Base-by-base conservation (phyloP, 306 rosid genomes). In the Clitoria ternatea region DNA sequence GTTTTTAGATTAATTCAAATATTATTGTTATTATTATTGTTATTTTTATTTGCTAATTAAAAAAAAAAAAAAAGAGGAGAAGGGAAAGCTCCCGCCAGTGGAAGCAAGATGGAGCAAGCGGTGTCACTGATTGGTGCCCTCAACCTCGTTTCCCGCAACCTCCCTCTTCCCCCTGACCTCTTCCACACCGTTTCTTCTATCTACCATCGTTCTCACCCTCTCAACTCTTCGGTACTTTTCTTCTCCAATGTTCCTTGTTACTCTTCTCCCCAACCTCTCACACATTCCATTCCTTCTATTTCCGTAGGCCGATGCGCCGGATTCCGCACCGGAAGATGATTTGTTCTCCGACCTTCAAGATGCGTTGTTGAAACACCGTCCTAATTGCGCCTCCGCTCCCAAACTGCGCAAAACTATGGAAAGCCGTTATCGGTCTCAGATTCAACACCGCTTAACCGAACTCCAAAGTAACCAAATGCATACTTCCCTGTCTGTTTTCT, bases 361-460 rank as follows among this genome's bases (percentile, higher is more conserved):
- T 80, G 96, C 97, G 14, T 67, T 92, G 22, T 50, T 40, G 30
- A 72, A 79, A 10, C 96, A 83, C 26, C 86, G 86, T 13, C 74
- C 84, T 7, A 77, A 77, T 47, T 78, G 65, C 73, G 9, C 65
- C 30, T 82, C 92, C 3, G 82, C 87, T 77, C 78, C 35, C 42
- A 77, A 77, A 74, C 76, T 92, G 30, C 70, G 66, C 55, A 77
- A 71, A 52, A 74, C 82, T 2, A 71, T 70, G 57, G 87, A 83
- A 66, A 83, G 59, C 19, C 98, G 96, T 57, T 72, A 60, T 45
- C 81, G 73, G 66, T 70, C 82, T 72, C 86, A 19, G 57, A 56
- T 90, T 80, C 86, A 61, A 48, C 86, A 67, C 64, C 88, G 98
- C 70, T 47, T 92, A 77, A 73, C 79, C 40, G 87, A 90, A 56